These are phyloP conservation scores for Euphorbia pulcherrima DNA, from an alignment of 345 rosid species.

Conservation along the genomic window DNA sequence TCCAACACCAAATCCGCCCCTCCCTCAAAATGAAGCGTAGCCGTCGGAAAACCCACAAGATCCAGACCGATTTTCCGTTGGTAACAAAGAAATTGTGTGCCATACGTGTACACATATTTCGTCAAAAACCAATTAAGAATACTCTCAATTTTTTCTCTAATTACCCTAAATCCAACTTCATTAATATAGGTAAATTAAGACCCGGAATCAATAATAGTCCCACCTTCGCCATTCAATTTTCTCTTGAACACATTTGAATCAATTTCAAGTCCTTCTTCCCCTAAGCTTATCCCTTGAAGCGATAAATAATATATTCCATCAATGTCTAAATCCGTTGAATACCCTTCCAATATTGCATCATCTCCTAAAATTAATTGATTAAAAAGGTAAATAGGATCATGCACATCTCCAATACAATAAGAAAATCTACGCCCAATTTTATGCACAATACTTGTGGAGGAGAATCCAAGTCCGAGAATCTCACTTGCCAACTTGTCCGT, in stretches of 20 bases:
- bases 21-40: constrained; percentile 14
- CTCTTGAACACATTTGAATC: constrained; percentile 14
- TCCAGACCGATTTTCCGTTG: constrained; percentile 22
- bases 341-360: constrained; percentile 32
- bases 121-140: constrained; percentile 17
- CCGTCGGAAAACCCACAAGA: constrained; percentile 15
- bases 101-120: not conserved
- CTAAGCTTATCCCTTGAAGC: constrained; percentile 38
- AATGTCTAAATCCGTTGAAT: constrained; percentile 28
- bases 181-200: constrained; percentile 22
- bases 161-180: constrained; percentile 7
- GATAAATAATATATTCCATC: constrained; percentile 22
- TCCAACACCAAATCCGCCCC: constrained; percentile 22
- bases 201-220: constrained; percentile 37
- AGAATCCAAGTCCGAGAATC: constrained; percentile 34
- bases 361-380: constrained; percentile 32
- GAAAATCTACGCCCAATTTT: no score
- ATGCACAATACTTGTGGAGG: constrained; percentile 11
- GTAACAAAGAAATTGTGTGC: constrained; percentile 30
- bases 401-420: constrained; percentile 36
- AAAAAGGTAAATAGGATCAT: constrained; percentile 19
- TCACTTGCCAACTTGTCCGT: constrained; percentile 10
- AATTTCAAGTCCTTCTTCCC: no score
- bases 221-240: not conserved
- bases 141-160: constrained; percentile 22